Evolutionary conservation across 75 land plant species (phyloP).

Genomic region (Picea sitchensis): DNA sequence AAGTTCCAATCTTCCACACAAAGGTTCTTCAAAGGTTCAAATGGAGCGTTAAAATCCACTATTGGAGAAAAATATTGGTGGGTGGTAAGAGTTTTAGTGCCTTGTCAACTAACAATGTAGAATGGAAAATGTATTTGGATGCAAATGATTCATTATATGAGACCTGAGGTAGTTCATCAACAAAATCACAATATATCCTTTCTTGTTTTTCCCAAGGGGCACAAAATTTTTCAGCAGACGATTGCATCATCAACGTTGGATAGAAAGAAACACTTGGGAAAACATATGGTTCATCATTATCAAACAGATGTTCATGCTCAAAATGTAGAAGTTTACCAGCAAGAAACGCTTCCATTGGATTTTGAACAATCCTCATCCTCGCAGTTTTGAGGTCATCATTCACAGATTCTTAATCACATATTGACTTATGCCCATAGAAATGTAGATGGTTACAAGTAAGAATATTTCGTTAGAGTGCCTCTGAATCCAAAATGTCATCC

Average conservation of each 20-base stretch:
- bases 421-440: not conserved
- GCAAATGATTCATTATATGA: not conserved
- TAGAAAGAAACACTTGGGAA: not conserved
- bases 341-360: not conserved
- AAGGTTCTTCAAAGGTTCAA: too few relatives aligned
- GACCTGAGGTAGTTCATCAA: not conserved
- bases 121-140: not conserved
- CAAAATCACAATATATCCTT: not conserved
- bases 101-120: not conserved
- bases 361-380: not conserved
- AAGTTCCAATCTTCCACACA: too few relatives aligned
- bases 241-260: not conserved
- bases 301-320: not conserved
- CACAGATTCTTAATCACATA: not conserved
- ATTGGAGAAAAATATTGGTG: not conserved
- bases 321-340: not conserved
- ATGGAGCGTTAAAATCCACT: too few relatives aligned
- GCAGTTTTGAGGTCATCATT: not conserved
- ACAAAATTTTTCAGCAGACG: not conserved
- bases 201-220: not conserved
- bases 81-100: not conserved
- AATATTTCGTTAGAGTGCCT: not conserved
- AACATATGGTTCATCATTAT: not conserved
- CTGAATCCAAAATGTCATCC: not conserved
- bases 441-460: not conserved